phyloP scores from a whole-genome alignment of 306 rosid genomes.

The Luffa aegyptiaca region DNA sequence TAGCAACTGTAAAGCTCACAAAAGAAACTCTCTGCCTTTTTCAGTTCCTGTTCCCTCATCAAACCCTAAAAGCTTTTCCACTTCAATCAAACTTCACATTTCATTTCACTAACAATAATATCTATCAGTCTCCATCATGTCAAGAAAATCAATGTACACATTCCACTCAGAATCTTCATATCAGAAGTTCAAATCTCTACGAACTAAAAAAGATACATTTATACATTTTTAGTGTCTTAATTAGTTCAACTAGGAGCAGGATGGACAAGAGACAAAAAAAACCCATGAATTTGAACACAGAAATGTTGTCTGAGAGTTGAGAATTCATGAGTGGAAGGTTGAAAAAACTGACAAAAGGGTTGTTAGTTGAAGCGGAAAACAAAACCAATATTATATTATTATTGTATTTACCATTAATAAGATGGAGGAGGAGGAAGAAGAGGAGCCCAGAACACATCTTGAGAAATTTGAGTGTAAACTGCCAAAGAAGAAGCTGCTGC shows the following conservation, averaged over 20 bases:
- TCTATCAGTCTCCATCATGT: too few relatives aligned
- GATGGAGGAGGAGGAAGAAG: constrained; percentile 42
- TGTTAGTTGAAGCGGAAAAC: background rate
- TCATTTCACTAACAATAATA: too few relatives aligned
- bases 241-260: too few relatives aligned
- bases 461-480: constrained; percentile 50
- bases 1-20: background rate
- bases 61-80: too few relatives aligned
- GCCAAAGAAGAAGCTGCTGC: constrained; percentile 22
- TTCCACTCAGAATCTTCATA: too few relatives aligned
- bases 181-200: too few relatives aligned
- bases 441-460: constrained; percentile 59
- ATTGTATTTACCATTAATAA: background rate
- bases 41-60: too few relatives aligned
- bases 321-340: background rate
- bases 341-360: background rate
- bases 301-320: background rate
- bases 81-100: too few relatives aligned
- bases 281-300: background rate
- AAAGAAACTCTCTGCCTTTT: background rate
- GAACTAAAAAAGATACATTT: too few relatives aligned
- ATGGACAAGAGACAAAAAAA: too few relatives aligned
- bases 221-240: too few relatives aligned
- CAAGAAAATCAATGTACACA: too few relatives aligned
- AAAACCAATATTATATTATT: background rate